Evolutionary conservation across 495 filamentous ascomycete species (phyloP), one percentile per base, ranked within the genome.

Genomic region (Jackrogersella minutella): DNA sequence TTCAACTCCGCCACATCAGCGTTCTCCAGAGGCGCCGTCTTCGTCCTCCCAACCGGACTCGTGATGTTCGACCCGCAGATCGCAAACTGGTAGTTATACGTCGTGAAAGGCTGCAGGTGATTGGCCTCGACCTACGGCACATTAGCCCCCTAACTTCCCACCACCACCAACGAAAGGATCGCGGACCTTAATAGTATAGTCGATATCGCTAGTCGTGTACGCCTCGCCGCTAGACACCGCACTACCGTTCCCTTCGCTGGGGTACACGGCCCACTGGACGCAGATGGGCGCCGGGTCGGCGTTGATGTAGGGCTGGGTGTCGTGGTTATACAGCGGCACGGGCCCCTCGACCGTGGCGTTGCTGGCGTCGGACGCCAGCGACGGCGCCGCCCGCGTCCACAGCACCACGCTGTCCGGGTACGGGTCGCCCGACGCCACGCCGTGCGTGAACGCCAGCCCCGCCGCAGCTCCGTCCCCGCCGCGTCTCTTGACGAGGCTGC

Each of bases 361-460:
- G 44, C 80, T 83, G 31, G 79, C 51, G 53, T 86, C 86, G 52
- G 86, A 84, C 9, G 80, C 81, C 22, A 54, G 60, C 28, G 78
- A 77, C 21, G 88, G 88, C 5, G 86, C 81, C n/a, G 81, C 77
- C n/a, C 88, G 77, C 0, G 88, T 90, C 88, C 88, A 90, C 0
- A 91, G 78, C 55, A 91, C 87, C 1, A 90, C 83, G 16, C 83
- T 87, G 66, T 84, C 74, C 13, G 84, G 73, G 66, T 86, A 89
- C 2, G 88, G 88, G 65, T 91, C 88, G 8, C 88, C 88, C 14
- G 85, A 88, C n/a, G 88, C 88, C 9, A 90, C 81, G 59, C 88
- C 86, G 61, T 90, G 88, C 6, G 88, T 90, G 72, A 91, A 90
- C 62, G 82, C 81, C 40, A 89, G 75, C 58, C 81, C 68, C 1